phyloP scores from a whole-genome alignment of 768 basidiomycete species.

The Hypholoma sublateritium region DNA sequence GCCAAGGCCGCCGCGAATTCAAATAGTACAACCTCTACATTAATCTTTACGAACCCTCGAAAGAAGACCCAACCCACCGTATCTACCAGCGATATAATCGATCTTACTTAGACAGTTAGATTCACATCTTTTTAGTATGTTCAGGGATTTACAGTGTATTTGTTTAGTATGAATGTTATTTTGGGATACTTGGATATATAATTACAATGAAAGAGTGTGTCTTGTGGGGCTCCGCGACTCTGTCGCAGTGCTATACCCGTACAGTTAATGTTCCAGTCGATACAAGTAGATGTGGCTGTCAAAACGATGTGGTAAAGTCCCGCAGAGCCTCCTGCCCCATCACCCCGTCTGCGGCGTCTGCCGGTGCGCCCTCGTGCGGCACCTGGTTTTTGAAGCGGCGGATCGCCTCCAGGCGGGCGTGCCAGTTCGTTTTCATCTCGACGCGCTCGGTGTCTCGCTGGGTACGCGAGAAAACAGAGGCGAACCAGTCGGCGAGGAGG shows the following conservation, averaged over 20 bases:
- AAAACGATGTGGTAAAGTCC: conserved; percentile 60
- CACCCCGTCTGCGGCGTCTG: conserved; percentile 34
- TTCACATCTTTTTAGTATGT: not conserved
- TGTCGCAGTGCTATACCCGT: conserved; percentile 5
- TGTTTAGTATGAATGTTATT: too few relatives aligned
- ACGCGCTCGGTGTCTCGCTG: conserved; percentile 65
- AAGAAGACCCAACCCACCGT: not conserved
- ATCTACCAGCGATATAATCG: conserved; percentile 19
- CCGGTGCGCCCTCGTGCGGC: conserved; percentile 23
- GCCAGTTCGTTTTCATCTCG: conserved; percentile 91
- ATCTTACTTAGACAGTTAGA: conserved; percentile 22
- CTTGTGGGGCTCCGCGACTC: not conserved
- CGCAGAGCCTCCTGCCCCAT: conserved; percentile 51
- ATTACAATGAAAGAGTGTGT: conserved; percentile 2
- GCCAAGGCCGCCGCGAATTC: not conserved
- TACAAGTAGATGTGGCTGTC: conserved; percentile 17
- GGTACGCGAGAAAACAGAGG: conserved; percentile 77
- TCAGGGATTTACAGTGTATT: not conserved
- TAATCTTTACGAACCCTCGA: not conserved
- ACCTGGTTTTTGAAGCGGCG: conserved; percentile 59
- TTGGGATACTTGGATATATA: not conserved
- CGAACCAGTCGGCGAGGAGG: conserved; percentile 87
- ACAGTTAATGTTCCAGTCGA: conserved; percentile 15
- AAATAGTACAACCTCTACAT: not conserved
- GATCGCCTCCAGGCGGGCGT: conserved; percentile 75